Evolutionary conservation across 116 monocot genomes (phyloP), one percentile per base, ranked within the genome.

Genomic region (Cymodocea nodosa): DNA sequence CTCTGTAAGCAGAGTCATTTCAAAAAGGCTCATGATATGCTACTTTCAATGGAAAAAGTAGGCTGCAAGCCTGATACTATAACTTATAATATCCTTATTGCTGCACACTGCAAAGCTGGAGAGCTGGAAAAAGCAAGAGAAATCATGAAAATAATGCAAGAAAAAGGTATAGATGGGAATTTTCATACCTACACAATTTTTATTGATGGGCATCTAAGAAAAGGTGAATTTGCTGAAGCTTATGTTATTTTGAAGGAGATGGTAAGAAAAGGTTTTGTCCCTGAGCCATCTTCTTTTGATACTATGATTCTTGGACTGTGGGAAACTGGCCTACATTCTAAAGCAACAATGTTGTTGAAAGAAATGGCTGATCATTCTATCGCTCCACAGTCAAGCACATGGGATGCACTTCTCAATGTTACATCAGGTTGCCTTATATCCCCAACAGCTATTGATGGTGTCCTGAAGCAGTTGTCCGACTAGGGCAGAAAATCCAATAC

Each of bases 1-100:
- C 83, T 91, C 12, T 91, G 87, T 70, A 78, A 75, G 60, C 59
- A 73, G 49, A 76, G 76, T 0, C 56, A 84, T 8, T 49, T 80
- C 16, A 63, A 75, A 34, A 62, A 52, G 35, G 84, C 82, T 20
- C 16, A 62, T 51, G 68, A 72, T 36, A 80, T 91, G 82, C 52
- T 77, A 9, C 9, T 17, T 51, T 82, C 80, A 48, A 87, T 92
- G 87, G 82, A 76, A 37, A 82, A 74, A 68, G 65, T 69, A 51
- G 82, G 76, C n/a, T 82, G 81, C 57, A 78, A 72, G 19, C 82
- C 87, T 22, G 74, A 73, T 70, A 22, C 62, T 20, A 60, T 52
- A 39, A 87, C 80, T 7, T 91, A 75, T 35, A 74, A 76, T 59
- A 69, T 71, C 10, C 49, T 91, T 1, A 57, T 82, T 1, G 62